Base-by-base conservation (phyloP, 106 monocot species). In the Allium cepa region DNA sequence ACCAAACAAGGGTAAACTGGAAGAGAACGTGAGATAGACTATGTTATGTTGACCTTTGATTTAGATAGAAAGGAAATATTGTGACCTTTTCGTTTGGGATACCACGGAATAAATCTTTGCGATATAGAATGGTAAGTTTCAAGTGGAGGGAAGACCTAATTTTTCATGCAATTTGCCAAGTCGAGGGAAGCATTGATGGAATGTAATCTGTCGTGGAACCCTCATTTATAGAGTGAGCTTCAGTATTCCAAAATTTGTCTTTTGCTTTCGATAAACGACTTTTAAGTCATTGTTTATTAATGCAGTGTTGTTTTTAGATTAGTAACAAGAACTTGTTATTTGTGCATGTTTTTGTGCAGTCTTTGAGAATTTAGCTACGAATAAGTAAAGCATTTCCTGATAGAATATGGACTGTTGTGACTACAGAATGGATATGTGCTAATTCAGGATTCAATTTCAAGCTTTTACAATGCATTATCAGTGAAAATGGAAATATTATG, bases 311-410 rank as follows among this genome's bases (percentile, higher is more conserved):
- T 10, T 53, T 53, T 10, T 53, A 10, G 10, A 53, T 53, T 53
- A 22, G 22, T 22, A 22, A 22, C 62, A 5, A 62, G 27, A 10
- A 36, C 45, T 62, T 62, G 28, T 7, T 9, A 26, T 62, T 15
- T 15, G 45, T 50, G 60, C 73, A 84, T 84, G 64, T 26, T 84
- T 62, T 15, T 15, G 45, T 50, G 60, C 73, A 84, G 88, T 68
- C 45, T 84, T 4, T 69, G 79, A 4, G 53, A 16, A 10, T 59
- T 64, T 60, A 76, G 51, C 68, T 51, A 36, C 4, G 74, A 77
- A 16, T 45, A 50, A 47, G 79, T 84, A 74, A 82, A 82, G 82
- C 73, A 72, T 57, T 83, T 88, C 62, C 50, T 88, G 10, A 36
- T 72, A 5, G 77, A 84, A 15, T 84, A 88, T 28, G 72, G 77